Evolutionary conservation across 257 asterid species (phyloP).

Genomic region (Plantago elongata): DNA sequence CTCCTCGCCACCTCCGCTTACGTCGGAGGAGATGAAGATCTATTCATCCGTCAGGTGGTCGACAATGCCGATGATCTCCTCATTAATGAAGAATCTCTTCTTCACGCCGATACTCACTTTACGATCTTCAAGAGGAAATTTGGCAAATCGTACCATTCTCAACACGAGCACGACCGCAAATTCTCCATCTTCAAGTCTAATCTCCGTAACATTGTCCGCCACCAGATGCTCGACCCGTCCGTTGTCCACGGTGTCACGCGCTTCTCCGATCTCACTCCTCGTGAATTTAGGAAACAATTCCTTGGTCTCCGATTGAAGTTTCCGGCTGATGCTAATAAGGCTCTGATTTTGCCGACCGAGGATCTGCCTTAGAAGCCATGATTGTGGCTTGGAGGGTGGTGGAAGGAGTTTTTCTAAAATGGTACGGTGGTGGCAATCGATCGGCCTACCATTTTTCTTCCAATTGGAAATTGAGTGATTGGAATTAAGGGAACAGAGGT

Average conservation of each 20-base stretch:
- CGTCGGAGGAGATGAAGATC: conserved; percentile 12
- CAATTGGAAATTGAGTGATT: too few relatives aligned
- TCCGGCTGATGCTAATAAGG: conserved; percentile 66
- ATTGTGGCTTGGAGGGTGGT: too few relatives aligned
- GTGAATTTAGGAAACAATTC: conserved; percentile 55
- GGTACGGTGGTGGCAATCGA: too few relatives aligned
- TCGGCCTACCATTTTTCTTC: too few relatives aligned
- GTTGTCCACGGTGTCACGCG: conserved; percentile 84
- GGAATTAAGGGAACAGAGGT: too few relatives aligned
- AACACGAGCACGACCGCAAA: conserved; percentile 70
- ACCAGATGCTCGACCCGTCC: conserved; percentile 80
- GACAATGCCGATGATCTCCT: conserved; percentile 18
- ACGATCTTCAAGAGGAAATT: conserved; percentile 52
- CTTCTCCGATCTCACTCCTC: conserved; percentile 78
- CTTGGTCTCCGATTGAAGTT: conserved; percentile 60
- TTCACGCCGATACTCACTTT: conserved; percentile 63
- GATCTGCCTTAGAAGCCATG: too few relatives aligned
- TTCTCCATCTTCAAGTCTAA: conserved; percentile 69
- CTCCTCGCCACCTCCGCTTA: too few relatives aligned
- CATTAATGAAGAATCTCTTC: conserved; percentile 29
- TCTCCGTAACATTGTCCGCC: conserved; percentile 52
- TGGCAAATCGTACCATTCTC: conserved; percentile 48
- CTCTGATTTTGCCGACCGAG: conserved; percentile 73
- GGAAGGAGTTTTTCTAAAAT: too few relatives aligned
- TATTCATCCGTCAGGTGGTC: conserved; percentile 73